phyloP scores from a whole-genome alignment of 305 asterid genomes.

The Fraxinus nigra region DNA sequence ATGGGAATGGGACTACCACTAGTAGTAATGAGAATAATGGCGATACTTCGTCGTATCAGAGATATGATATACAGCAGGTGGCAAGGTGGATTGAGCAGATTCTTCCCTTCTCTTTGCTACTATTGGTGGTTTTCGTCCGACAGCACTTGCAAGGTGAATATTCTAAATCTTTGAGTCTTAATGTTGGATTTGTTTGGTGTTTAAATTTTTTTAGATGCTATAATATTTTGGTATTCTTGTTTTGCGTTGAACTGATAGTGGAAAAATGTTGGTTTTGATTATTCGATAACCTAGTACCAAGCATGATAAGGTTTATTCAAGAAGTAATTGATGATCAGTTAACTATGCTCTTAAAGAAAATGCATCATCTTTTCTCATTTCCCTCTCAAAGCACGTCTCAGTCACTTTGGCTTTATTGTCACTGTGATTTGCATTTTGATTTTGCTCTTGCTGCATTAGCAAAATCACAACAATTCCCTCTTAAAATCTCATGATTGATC shows the following conservation, averaged over 20 bases:
- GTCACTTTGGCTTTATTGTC: background rate
- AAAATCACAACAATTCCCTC: background rate
- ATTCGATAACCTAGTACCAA: background rate
- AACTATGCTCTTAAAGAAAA: background rate
- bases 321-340: background rate
- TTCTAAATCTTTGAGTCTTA: background rate
- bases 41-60: constrained; percentile 51
- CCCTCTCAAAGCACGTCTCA: background rate
- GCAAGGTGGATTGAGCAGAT: constrained; percentile 85
- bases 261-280: background rate
- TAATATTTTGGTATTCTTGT: background rate
- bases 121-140: constrained; percentile 78
- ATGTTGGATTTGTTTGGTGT: background rate
- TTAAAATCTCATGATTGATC: background rate
- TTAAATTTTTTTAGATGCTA: background rate
- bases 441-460: background rate
- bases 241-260: background rate
- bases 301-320: background rate
- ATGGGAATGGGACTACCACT: constrained; percentile 31
- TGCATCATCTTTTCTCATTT: background rate
- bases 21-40: constrained; percentile 33
- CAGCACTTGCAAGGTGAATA: constrained; percentile 81
- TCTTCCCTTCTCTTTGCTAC: constrained; percentile 76
- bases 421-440: background rate
- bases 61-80: constrained; percentile 78